phyloP scores from a whole-genome alignment of 2,329 filamentous ascomycete genomes.

The Graphilbum sp. region DNA sequence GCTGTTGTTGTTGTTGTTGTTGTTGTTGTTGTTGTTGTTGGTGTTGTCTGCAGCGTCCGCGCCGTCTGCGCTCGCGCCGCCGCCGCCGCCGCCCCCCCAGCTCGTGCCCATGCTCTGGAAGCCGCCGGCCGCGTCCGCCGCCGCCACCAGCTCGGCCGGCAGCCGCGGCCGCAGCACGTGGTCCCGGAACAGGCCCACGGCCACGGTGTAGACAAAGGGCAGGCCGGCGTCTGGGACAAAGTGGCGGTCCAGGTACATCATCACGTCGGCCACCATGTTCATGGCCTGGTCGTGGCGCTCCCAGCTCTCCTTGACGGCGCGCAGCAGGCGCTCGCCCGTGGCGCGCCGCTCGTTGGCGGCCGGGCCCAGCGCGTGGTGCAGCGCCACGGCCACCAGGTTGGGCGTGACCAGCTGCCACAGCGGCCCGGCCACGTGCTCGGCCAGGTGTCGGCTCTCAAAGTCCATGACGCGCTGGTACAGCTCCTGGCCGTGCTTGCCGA shows the following conservation, averaged over 20 bases:
- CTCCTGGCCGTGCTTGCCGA: constrained; percentile 68
- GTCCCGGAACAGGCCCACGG: constrained; percentile 80
- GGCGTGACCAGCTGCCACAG: constrained; percentile 58
- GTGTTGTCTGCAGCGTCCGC: no score
- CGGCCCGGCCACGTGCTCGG: constrained; percentile 50
- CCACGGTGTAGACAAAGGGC: constrained; percentile 66
- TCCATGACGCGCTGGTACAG: constrained; percentile 68
- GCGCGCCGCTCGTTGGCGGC: constrained; percentile 65
- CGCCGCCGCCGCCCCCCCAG: not conserved
- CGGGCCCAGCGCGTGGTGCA: constrained; percentile 37
- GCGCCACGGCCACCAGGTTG: constrained; percentile 43
- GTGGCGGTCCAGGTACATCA: constrained; percentile 94
- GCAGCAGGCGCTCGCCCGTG: constrained; percentile 70
- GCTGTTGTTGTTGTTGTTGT: no score
- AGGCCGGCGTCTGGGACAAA: constrained; percentile 54
- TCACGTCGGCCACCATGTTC: constrained; percentile 57
- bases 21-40: no score
- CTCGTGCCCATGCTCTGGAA: not conserved
- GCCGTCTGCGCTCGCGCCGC: not conserved
- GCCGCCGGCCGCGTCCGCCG: no score
- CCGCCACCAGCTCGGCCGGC: constrained; percentile 4
- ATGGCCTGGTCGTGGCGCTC: constrained; percentile 81
- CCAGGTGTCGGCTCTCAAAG: constrained; percentile 73
- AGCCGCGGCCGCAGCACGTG: constrained; percentile 50
- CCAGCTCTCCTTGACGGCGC: constrained; percentile 62